Percentiles rank a stretch among this genome's conserved stretches.
Conservation (phyloP, 306 rosid genomes). For the Malus asiatica region DNA sequence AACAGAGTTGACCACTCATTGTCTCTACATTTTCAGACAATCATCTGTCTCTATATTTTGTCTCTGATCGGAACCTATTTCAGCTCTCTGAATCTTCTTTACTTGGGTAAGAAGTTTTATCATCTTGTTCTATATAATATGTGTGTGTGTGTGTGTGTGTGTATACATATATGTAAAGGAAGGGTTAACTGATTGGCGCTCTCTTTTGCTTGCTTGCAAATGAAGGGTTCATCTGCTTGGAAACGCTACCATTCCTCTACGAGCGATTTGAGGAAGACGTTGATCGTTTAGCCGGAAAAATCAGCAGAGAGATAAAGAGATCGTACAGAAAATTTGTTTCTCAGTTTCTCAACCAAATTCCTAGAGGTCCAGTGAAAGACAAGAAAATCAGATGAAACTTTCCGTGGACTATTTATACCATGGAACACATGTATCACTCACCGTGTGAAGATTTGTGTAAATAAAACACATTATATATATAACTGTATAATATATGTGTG, state of each 20-base stretch:
- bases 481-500: not conserved
- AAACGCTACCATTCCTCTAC: slow-evolving; percentile 53
- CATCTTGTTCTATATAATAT: not conserved
- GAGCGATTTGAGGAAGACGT: slow-evolving; percentile 57
- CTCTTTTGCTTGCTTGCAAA: slow-evolving; percentile 5
- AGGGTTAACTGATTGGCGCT: not conserved
- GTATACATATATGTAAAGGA: not conserved
- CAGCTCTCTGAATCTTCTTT: slow-evolving; percentile 59
- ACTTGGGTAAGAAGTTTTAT: slow-evolving; percentile 43
- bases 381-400: slow-evolving; percentile 43
- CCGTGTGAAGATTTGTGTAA: not conserved
- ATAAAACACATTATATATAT: not conserved
- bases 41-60: slow-evolving; percentile 43
- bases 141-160: not conserved
- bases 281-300: slow-evolving; percentile 32
- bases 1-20: not conserved
- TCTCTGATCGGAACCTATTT: slow-evolving; percentile 66
- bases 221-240: slow-evolving; percentile 49
- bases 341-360: slow-evolving; percentile 62
- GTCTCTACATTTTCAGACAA: slow-evolving; percentile 36
- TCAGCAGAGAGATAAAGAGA: slow-evolving; percentile 31
- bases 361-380: slow-evolving; percentile 66
- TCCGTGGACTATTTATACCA: not conserved
- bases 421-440: not conserved
- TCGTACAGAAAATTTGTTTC: slow-evolving; percentile 38